phyloP scores from a whole-genome alignment of 805 yeast species.

The Teunomyces cretensis region DNA sequence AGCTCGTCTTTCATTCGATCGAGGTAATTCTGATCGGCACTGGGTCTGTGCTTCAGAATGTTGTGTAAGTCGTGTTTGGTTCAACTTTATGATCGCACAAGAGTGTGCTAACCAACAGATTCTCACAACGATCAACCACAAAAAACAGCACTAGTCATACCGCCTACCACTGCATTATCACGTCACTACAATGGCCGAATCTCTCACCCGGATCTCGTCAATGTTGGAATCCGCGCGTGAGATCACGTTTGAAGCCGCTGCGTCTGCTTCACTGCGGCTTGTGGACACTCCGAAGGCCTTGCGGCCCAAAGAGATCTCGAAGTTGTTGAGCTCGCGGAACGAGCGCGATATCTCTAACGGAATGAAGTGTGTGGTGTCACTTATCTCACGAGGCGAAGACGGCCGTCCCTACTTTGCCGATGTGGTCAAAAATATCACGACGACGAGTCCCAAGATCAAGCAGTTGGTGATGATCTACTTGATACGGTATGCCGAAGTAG shows the following conservation, averaged over 20 bases:
- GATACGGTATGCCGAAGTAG: constrained; percentile 72
- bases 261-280: constrained; percentile 65
- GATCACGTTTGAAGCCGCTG: constrained; percentile 79
- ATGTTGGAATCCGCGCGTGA: constrained; percentile 80
- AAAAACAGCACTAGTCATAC: too few species aligned
- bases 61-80: too few species aligned
- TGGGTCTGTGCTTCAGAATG: too few species aligned
- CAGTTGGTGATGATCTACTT: constrained; percentile 77
- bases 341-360: constrained; percentile 52
- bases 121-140: too few species aligned
- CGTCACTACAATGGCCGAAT: constrained; percentile 35
- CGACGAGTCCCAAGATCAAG: constrained; percentile 58
- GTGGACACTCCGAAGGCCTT: constrained; percentile 61
- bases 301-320: constrained; percentile 64
- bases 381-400: constrained; percentile 41
- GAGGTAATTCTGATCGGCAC: too few species aligned
- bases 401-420: constrained; percentile 65
- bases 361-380: constrained; percentile 41
- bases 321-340: constrained; percentile 63
- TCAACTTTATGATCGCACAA: too few species aligned
- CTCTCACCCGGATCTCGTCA: constrained; percentile 62
- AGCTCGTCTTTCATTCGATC: too few species aligned
- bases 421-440: constrained; percentile 83
- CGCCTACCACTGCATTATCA: too few species aligned
- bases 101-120: too few species aligned